A percentile compares a stretch with the other conserved stretches of the same genome.
phyloP scores from a whole-genome alignment of 768 basidiomycete genomes.

The Epithele typhae region DNA sequence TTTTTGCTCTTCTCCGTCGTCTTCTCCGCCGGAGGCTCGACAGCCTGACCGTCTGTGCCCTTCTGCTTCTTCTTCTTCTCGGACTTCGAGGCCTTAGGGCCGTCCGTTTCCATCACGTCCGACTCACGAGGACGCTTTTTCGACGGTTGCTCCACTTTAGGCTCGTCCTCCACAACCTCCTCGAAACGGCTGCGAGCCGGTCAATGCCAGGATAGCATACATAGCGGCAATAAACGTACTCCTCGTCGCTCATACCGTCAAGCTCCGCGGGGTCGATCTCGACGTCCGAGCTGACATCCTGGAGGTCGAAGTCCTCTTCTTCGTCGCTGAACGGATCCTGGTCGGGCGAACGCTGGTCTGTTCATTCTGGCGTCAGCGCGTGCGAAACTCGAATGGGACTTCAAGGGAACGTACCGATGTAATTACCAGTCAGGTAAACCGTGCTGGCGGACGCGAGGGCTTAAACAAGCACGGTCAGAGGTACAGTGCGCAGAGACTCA shows the following conservation, averaged over 20 bases:
- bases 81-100: constrained; percentile 43
- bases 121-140: constrained; percentile 72
- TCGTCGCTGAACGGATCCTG: constrained; percentile 46
- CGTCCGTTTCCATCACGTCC: constrained; percentile 43
- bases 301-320: constrained; percentile 62
- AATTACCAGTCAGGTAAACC: constrained; percentile 80
- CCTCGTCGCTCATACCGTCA: constrained; percentile 43
- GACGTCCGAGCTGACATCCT: constrained; percentile 79
- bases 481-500: constrained; percentile 28
- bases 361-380: background rate
- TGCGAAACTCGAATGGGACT: background rate
- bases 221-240: too few relatives aligned
- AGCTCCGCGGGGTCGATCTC: constrained; percentile 66
- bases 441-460: constrained; percentile 36
- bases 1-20: constrained; percentile 23
- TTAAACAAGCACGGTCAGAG: background rate
- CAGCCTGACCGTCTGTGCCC: constrained; percentile 46
- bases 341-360: constrained; percentile 52
- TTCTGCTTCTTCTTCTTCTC: constrained; percentile 78
- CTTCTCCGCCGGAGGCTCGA: constrained; percentile 28
- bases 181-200: constrained; percentile 59
- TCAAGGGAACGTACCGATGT: constrained; percentile 48
- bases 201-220: constrained; percentile 2
- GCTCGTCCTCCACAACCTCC: constrained; percentile 39
- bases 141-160: constrained; percentile 5